Conservation (phyloP, 331 rosid species). For the Rhamnella rubrinervis region DNA sequence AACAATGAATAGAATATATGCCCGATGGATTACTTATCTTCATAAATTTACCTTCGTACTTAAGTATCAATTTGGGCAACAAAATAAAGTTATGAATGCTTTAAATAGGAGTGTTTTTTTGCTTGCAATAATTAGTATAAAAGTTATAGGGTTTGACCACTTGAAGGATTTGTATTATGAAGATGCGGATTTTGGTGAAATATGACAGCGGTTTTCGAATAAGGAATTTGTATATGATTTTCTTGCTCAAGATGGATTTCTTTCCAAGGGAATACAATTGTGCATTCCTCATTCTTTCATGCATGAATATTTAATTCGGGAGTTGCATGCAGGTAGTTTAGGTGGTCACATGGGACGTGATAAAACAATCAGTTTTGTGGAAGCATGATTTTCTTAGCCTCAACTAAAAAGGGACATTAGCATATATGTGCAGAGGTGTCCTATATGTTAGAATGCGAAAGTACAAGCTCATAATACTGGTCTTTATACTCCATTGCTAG, state of each 20-base stretch:
- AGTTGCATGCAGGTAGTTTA: not conserved
- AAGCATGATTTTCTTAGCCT: not conserved
- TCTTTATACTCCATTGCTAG: not conserved
- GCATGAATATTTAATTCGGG: not conserved
- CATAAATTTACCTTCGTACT: not conserved
- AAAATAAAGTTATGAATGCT: not conserved
- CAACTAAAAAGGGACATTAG: not conserved
- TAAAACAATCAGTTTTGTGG: not conserved
- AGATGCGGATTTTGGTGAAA: too few relatives aligned
- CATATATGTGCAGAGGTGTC: not conserved
- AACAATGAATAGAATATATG: not conserved
- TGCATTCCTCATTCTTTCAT: not conserved
- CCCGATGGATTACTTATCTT: not conserved
- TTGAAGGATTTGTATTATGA: too few relatives aligned
- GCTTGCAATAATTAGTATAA: too few relatives aligned
- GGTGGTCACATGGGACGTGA: not conserved
- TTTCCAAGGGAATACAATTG: not conserved
- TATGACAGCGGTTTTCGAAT: too few relatives aligned
- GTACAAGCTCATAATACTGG: not conserved
- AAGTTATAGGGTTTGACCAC: too few relatives aligned
- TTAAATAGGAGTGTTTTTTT: too few relatives aligned
- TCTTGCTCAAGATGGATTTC: not conserved
- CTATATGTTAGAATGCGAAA: not conserved
- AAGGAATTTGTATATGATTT: too few relatives aligned
- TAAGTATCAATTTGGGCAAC: not conserved